Conservation (phyloP, 2,329 filamentous ascomycete genomes). For the Rutstroemia sp. region DNA sequence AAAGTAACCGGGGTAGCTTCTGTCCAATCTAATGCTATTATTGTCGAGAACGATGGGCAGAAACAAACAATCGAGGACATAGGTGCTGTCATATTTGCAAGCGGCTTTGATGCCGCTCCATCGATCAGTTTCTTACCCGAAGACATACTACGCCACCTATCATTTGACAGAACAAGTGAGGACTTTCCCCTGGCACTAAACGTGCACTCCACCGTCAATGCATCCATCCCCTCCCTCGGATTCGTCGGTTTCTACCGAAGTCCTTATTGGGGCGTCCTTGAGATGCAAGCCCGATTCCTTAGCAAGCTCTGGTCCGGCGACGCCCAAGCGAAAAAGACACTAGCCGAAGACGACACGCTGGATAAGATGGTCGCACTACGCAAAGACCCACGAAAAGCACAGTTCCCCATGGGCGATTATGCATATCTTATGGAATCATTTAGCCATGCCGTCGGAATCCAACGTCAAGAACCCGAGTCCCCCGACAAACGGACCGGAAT, state of each 20-base stretch:
- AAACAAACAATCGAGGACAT: slow-evolving; percentile 42
- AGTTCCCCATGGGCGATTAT: slow-evolving; percentile 83
- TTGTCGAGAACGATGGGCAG: slow-evolving; percentile 28
- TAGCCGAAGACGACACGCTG: slow-evolving; percentile 19
- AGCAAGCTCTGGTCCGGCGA: slow-evolving; percentile 48
- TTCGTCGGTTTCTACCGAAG: slow-evolving; percentile 82
- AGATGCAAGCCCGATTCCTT: slow-evolving; percentile 72
- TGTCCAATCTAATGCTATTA: slow-evolving; percentile 7
- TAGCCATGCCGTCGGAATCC: slow-evolving; percentile 48
- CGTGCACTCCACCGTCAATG: slow-evolving; percentile 58
- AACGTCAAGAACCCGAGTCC: slow-evolving; percentile 31
- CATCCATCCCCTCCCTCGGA: slow-evolving; percentile 54
- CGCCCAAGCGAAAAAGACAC: slow-evolving; percentile 19
- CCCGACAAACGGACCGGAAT: slow-evolving; percentile 32
- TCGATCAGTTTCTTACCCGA: slow-evolving; percentile 58
- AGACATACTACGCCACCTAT: slow-evolving; percentile 47
- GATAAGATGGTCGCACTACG: slow-evolving; percentile 23
- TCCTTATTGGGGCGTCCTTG: slow-evolving; percentile 81
- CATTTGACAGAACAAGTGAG: slow-evolving; percentile 41
- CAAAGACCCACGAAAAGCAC: slow-evolving; percentile 38
- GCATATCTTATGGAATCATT: slow-evolving; percentile 68
- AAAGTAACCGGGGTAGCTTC: slow-evolving; percentile 11
- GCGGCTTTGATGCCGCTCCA: slow-evolving; percentile 60
- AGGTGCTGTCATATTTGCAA: slow-evolving; percentile 64
- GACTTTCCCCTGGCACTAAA: slow-evolving; percentile 58